Conservation (phyloP, 805 yeast species). For the baker's yeast (Saccharomyces cerevisiae) region DNA sequence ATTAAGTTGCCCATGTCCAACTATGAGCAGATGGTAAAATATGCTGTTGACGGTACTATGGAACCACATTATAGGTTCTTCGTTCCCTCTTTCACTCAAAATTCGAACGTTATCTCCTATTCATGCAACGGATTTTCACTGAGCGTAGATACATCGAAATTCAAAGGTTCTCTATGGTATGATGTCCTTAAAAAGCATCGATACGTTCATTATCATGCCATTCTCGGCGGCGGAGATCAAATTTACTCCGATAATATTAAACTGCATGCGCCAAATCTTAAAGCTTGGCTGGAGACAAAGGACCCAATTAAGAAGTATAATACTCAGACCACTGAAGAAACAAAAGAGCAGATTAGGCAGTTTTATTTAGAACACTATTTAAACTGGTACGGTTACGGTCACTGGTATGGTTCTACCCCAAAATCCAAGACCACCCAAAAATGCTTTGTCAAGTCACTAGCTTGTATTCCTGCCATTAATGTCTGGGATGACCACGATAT, state of each 20-base stretch:
- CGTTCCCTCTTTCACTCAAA: constrained; percentile 52
- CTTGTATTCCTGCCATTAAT: constrained; percentile 78
- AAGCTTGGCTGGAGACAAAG: constrained; percentile 55
- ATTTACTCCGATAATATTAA: constrained; percentile 81
- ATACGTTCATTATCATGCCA: constrained; percentile 69
- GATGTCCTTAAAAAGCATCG: constrained; percentile 71
- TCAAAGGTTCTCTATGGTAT: constrained; percentile 74
- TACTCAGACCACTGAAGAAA: constrained; percentile 39
- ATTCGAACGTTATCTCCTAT: constrained; percentile 76
- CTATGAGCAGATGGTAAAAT: constrained; percentile 55
- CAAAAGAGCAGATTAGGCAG: constrained; percentile 46
- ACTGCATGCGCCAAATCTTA: constrained; percentile 42
- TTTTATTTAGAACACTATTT: constrained; percentile 70
- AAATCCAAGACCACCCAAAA: constrained; percentile 58
- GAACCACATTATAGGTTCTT: constrained; percentile 52
- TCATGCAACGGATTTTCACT: constrained; percentile 90
- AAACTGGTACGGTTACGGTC: constrained; percentile 87
- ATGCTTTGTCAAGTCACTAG: constrained; percentile 64
- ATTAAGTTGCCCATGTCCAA: constrained; percentile 42
- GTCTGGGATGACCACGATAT: constrained; percentile 93
- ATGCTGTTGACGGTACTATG: constrained; percentile 43
- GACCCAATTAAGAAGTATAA: constrained; percentile 40
- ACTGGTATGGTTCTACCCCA: constrained; percentile 55
- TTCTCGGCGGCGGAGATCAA: constrained; percentile 98
- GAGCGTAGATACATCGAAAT: constrained; percentile 55